These are phyloP conservation scores for Flaveria linearis DNA, from an alignment of 129 eudicot species.

Conservation along the genomic window DNA sequence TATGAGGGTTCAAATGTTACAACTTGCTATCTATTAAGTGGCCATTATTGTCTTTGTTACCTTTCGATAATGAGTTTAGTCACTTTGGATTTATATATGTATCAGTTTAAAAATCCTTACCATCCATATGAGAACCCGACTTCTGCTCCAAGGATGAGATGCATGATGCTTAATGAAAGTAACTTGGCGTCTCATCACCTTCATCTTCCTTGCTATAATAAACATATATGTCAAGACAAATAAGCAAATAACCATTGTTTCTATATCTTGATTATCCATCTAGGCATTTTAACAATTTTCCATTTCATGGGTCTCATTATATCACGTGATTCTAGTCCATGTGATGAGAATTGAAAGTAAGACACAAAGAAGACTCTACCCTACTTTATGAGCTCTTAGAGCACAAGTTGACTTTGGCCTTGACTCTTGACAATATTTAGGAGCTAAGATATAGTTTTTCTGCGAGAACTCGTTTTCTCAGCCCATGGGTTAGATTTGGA, in stretches of 20 bases:
- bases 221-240: not conserved
- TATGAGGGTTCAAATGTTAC: no score
- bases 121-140: constrained; percentile 92
- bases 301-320: constrained; percentile 8
- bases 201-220: constrained; percentile 53
- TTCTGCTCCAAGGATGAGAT: constrained; percentile 98
- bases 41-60: not conserved
- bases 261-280: not conserved
- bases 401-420: not conserved
- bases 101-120: constrained; percentile 34
- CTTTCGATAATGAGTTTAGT: not conserved
- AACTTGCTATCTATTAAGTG: no score
- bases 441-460: not conserved
- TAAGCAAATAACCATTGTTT: not conserved
- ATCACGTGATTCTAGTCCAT: not conserved
- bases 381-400: not conserved
- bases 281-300: not conserved
- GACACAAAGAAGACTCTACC: not conserved
- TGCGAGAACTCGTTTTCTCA: not conserved
- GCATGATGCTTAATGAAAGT: constrained; percentile 93
- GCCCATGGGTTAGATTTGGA: not conserved
- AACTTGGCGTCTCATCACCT: constrained; percentile 89
- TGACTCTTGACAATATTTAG: not conserved
- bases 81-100: not conserved
- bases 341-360: not conserved